Evolutionary conservation across 169 alveolate species (phyloP).

Genomic region (Plasmodium ovale): DNA sequence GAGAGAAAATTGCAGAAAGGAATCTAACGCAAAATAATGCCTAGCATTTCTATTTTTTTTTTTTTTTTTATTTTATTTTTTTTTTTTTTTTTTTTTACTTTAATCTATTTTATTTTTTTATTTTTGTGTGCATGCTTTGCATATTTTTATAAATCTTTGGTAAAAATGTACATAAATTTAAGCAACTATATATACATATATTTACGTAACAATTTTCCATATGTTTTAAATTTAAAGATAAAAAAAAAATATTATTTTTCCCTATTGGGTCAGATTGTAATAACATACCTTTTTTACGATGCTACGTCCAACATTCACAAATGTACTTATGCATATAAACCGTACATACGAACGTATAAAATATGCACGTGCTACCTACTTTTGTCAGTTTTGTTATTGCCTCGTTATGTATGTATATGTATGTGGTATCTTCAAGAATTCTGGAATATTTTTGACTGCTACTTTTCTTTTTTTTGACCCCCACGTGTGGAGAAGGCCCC

Average conservation of each 20-base stretch:
- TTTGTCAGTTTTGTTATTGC: no score
- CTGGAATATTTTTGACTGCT: no score
- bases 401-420: no score
- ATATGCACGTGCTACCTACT: no score
- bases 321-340: background rate
- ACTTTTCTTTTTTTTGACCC: no score
- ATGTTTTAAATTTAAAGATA: no score
- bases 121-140: conserved; percentile 11
- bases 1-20: conserved; percentile 15
- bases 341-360: background rate
- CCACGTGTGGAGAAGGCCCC: no score
- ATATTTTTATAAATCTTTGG: conserved; percentile 5
- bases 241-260: no score
- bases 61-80: conserved; percentile 6
- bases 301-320: background rate
- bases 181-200: conserved; percentile 1
- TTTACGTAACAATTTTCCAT: background rate
- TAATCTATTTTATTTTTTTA: conserved; percentile 10
- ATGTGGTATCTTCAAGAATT: no score
- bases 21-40: background rate
- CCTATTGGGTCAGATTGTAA: no score
- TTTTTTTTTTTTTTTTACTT: background rate
- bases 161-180: background rate
- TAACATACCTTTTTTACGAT: no score
- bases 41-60: background rate